Evolutionary conservation across 768 basidiomycete species (phyloP), one percentile per base, ranked within the genome.

Genomic region (Galerina sulciceps): DNA sequence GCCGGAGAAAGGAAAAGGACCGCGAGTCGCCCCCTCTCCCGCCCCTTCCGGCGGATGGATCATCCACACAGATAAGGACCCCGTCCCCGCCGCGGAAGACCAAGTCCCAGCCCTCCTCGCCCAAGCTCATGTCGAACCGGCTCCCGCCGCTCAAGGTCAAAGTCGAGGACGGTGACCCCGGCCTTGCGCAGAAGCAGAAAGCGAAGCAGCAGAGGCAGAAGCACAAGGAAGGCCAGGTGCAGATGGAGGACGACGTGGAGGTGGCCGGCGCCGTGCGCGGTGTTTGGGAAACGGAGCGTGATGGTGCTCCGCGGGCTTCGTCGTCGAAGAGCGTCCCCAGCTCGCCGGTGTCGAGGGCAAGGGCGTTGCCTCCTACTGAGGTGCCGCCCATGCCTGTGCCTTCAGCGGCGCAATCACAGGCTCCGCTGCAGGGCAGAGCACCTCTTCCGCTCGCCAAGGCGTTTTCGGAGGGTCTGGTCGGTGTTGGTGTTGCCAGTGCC

Each of bases 241-340:
- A 55, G 44, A 55, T 43, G 44, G 38, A 53, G 36, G 44, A 53
- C 5, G 44, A 31, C 10, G 17, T 53, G 31, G 52, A 53, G 20
- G 45, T 59, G 23, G 40, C 58, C 2, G 54, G 46, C 13, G 48
- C 59, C 15, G 47, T 57, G 26, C 36, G 26, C 0, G 50, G 52
- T n/a, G 23, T 51, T 8, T 57, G 52, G 62, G 56, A n/a, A n/a
- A n/a, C n/a, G n/a, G n/a, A 44, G 15, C 36, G 46, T 20, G 4
- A 17, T 37, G 37, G 34, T 48, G 38, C 47, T 3, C 10, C 49
- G 18, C 31, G 57, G 9, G 43, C 37, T 6, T 15, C 42, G 11
- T 15, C 41, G 42, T 34, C 52, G n/a, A 53, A 50, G 45, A 59
- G 52, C 23, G 46, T 41, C n/a, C 58, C 52, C 23, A 53, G 52